phyloP scores from a whole-genome alignment of 2,329 filamentous ascomycete genomes.

The Monosporascus sp. region DNA sequence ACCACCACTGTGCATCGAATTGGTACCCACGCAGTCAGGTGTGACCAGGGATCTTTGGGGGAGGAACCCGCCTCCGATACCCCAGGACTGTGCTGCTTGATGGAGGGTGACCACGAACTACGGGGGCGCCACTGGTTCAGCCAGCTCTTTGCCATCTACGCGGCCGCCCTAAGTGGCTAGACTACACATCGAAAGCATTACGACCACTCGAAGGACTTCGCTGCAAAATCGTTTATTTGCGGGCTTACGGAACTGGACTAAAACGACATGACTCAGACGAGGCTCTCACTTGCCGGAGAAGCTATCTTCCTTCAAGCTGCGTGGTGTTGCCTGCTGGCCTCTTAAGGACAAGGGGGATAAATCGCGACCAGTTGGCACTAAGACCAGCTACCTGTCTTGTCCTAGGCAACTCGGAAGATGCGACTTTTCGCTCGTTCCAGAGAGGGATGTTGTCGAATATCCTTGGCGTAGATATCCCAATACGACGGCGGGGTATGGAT shows the following conservation, averaged over 20 bases:
- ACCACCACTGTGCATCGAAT: constrained; percentile 9
- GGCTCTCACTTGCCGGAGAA: not conserved
- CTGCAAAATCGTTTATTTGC: not conserved
- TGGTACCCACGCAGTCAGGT: constrained; percentile 15
- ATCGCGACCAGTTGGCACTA: not conserved
- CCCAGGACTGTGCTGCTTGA: constrained; percentile 13
- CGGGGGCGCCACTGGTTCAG: constrained; percentile 1
- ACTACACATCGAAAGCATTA: not conserved
- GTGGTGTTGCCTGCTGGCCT: not conserved
- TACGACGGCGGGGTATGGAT: not conserved
- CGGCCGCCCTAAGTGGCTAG: constrained; percentile 2
- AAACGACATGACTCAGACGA: not conserved
- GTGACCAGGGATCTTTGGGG: constrained; percentile 19
- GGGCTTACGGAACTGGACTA: not conserved
- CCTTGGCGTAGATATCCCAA: not conserved
- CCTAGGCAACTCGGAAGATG: not conserved
- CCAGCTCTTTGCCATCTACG: constrained; percentile 6
- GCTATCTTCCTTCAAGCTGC: not conserved
- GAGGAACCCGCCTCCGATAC: constrained; percentile 11
- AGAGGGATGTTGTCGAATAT: not conserved
- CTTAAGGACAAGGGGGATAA: not conserved
- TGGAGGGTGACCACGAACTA: constrained; percentile 12
- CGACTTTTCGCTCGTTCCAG: not conserved
- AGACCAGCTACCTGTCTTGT: not conserved
- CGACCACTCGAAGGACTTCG: not conserved